A percentile compares a stretch with the other conserved stretches of the same genome.
Evolutionary conservation across 2,329 filamentous ascomycete genomes (phyloP).

Genomic region (Venturia oleaginea): DNA sequence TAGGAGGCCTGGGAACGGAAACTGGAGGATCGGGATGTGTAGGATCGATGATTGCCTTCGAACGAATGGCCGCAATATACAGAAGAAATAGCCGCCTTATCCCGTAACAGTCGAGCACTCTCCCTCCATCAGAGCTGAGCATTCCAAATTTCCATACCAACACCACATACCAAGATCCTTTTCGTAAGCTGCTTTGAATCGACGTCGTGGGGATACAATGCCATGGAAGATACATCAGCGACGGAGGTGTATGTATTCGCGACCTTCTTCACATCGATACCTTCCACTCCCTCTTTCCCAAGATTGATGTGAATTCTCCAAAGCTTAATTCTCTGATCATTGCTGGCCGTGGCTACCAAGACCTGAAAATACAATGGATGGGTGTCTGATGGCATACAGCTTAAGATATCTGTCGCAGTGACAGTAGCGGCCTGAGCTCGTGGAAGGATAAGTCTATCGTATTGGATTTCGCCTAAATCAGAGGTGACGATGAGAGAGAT

Average conservation of each 20-base stretch:
- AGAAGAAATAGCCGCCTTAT: too few species aligned
- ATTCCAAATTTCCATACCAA: slow-evolving; percentile 40
- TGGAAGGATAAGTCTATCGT: slow-evolving; percentile 34
- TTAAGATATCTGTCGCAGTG: slow-evolving; percentile 40
- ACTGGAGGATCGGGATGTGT: too few species aligned
- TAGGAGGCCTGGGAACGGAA: too few species aligned
- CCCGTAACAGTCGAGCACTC: too few species aligned
- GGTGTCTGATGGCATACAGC: neutral
- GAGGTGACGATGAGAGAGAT: slow-evolving; percentile 35
- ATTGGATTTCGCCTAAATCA: neutral
- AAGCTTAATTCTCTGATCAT: slow-evolving; percentile 40
- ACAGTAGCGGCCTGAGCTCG: slow-evolving; percentile 64
- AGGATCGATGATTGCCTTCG: too few species aligned
- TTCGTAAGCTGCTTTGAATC: slow-evolving; percentile 11
- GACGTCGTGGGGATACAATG: slow-evolving; percentile 23
- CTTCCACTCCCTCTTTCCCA: slow-evolving; percentile 17
- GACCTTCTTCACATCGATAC: slow-evolving; percentile 25
- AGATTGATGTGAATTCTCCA: slow-evolving; percentile 32
- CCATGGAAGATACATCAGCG: slow-evolving; percentile 46
- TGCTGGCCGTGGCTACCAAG: slow-evolving; percentile 30
- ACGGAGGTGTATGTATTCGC: slow-evolving; percentile 37
- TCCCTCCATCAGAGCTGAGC: neutral
- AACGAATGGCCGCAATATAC: too few species aligned
- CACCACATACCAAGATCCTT: slow-evolving; percentile 36
- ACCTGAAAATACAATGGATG: slow-evolving; percentile 6